Evolutionary conservation across 495 filamentous ascomycete genomes (phyloP).

Genomic region (Podospora appendiculata): DNA sequence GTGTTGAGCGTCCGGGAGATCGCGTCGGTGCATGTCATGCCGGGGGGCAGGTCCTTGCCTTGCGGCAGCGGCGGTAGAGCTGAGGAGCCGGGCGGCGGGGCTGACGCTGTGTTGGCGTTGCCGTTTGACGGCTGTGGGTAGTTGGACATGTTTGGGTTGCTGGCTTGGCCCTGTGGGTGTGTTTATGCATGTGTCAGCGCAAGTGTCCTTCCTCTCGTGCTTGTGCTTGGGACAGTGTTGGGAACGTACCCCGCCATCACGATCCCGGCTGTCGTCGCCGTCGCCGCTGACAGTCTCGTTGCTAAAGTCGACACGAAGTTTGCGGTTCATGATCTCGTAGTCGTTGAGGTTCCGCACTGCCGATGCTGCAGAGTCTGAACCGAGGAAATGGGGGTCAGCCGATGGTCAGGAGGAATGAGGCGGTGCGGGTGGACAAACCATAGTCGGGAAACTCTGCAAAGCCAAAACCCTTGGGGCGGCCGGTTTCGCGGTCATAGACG

Average conservation of each 20-base stretch:
- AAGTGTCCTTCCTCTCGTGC: too few species aligned
- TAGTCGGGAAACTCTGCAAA: constrained; percentile 89
- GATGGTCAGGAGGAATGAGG: not conserved
- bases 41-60: constrained; percentile 72
- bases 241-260: constrained; percentile 14
- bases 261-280: constrained; percentile 19
- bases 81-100: constrained; percentile 17
- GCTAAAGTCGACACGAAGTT: constrained; percentile 88
- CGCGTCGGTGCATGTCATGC: constrained; percentile 76
- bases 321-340: constrained; percentile 91
- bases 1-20: constrained; percentile 84
- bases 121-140: constrained; percentile 11
- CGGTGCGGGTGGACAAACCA: constrained; percentile 23
- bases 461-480: constrained; percentile 90
- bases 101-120: constrained; percentile 16
- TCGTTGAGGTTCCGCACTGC: constrained; percentile 95
- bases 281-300: constrained; percentile 76
- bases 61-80: constrained; percentile 72
- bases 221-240: too few species aligned
- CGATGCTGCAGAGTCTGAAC: constrained; percentile 75
- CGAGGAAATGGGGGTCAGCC: not conserved
- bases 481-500: constrained; percentile 93
- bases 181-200: too few species aligned
- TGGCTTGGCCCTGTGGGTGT: not conserved
- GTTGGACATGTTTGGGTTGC: not conserved